Base-by-base conservation (phyloP, 306 rosid species). In the Senna tora region DNA sequence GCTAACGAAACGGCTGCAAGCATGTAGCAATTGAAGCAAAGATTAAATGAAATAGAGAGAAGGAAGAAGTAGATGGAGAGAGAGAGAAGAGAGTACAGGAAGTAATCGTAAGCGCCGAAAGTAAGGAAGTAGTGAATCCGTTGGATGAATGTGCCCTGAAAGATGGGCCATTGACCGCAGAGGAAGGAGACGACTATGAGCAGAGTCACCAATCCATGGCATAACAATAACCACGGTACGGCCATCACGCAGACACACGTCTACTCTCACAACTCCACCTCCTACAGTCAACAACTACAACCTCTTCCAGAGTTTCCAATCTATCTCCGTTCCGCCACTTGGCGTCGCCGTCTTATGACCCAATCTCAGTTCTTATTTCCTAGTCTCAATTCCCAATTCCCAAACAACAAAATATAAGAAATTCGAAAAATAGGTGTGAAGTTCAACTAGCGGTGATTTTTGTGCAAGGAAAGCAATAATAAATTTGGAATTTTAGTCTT, bases 111-210 rank as follows among this genome's bases (percentile, higher is more conserved):
- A 68, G 91, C 89, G 63, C 92, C 99, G 84, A 36, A 94, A 80
- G 90, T 86, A 71, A 94, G 75, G 70, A 89, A 94, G 39, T 41
- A 13, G 79, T 91, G 85, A 60, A 94, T 72, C 75, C 97, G 92
- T 71, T 84, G 84, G 63, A 94, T 82, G 78, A 89, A 87, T 52
- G 99, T 94, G 81, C 91, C 91, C 15, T 89, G 75, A 55, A 94
- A 89, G 88, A 94, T 94, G 63, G 97, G 91, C 99, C 99, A 94
- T 12, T 89, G 91, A 45, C 99, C 99, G 60, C 99, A 94, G 42
- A 94, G 96, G 82, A 91, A 87, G 6, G 99, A 89, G 2, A 91
- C 75, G 2, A 91, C 77, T 2, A 91, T 82, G 4, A 91, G 11
- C 34, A 87, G 69, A 2, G 96, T 89, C 5, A 86, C 33, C 65